Base-by-base conservation (phyloP, 1,284 basidiomycete genomes). In the Ceratobasidium sp. region DNA sequence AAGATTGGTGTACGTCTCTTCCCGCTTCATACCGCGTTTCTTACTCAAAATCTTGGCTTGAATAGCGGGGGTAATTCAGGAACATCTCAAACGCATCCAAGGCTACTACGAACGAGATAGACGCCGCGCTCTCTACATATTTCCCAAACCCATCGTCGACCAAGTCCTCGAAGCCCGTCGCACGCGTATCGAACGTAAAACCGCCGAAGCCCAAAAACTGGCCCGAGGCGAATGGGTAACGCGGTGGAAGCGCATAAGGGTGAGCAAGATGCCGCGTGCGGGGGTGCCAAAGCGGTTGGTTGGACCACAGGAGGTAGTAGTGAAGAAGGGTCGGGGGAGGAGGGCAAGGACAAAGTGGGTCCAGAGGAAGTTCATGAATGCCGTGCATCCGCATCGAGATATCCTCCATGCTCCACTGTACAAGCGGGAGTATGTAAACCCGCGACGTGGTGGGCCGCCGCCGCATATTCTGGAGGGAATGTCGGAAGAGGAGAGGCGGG, bases 161-260 rank as follows among this genome's bases (percentile, higher is more conserved):
- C 79, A 81, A 43, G 83, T 90, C 62, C 83, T 85, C 61, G 83
- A 83, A 22, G 91, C 90, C 0, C 86, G 89, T 1, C 82, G 83
- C 19, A 86, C 87, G 76, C 89, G 87, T 76, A 82, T 89, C 24
- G 82, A 80, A 11, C 90, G 92, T 81, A 90, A 89, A 81, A 89
- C 88, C 0, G 64, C 46, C 48, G 48, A 53, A 39, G 49, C 46
- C 13, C 46, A 54, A 24, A 74, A 66, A 39, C 63, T 74, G 14
- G 73, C 49, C 14, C 22, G 46, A 16, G 73, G 73, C 8, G 73
- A 74, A 51, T 65, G 51, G 68, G 68, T 71, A 8, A 61, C 54
- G 7, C 41, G 51, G 29, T 58, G 68, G 68, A 61, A 49, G 34
- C 48, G 73, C 6, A 37, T 62, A 8, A 19, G 27, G 6, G 64